Evolutionary conservation across 2,329 filamentous ascomycete genomes (phyloP), one percentile per base, ranked within the genome.

Genomic region (Elsinoe perseae): DNA sequence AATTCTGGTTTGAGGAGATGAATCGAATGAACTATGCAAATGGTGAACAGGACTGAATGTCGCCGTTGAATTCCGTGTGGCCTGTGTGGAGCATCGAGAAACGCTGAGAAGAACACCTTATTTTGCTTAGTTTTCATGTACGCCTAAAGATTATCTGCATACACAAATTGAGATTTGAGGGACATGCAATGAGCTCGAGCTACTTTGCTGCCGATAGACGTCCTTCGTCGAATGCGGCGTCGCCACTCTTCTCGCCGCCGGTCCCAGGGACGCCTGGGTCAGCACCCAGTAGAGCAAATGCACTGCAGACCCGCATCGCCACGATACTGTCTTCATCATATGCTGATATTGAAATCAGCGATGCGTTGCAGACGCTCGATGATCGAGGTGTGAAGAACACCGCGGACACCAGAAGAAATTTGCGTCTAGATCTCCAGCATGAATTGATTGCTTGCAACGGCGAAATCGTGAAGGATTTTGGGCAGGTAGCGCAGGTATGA

Each of bases 371-470:
- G 54, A 82, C 93, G 1, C 75, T 97, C 18, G 92, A 96, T 70
- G 75, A 81, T 50, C 80, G 87, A 32, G 78, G 79, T 0, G 70
- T 90, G 12, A 75, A 79, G 56, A 96, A 95, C 67, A 88, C 83
- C 10, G 79, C 87, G 8, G 87, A 91, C 62, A 86, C 84, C 2
- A 81, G 93, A 53, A 83, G 92, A 4, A 85, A 88, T 58, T 73
- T 97, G 14, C 83, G 91, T 14, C 72, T 95, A 1, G 84, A 95
- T 67, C 78, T 95, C 1, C 90, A 97, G 68, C 92, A 87, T 69
- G 91, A 97, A 67, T 87, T 96, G 34, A 91, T 97, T 57, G 83
- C 92, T 61, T 90, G 87, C 72, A 96, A 97, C 81, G 90, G 87
- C 50, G 83, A 89, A 61, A 87, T 97, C 61, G 83, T 97, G 58